Evolutionary conservation across 1,139 yeast genomes (phyloP), one percentile per base, ranked within the genome.

Genomic region (Protomyces gravidus): DNA sequence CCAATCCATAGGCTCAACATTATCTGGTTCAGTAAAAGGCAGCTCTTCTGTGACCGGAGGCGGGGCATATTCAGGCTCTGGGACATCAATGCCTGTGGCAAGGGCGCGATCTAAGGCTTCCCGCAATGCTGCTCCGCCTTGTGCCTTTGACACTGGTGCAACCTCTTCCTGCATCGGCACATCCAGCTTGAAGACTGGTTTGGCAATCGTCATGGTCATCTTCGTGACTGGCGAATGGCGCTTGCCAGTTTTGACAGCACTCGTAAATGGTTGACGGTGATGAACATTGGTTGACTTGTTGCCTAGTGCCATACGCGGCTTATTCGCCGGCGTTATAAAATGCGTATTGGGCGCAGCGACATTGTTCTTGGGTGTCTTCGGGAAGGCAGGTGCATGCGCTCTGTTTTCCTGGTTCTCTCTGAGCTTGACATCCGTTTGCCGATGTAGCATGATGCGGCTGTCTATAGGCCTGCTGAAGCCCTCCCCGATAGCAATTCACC

Each of bases 361-460:
- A 30, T 30, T 30, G 25, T 45, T 26, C 58, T 53, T 53, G 46
- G 58, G 58, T n/a, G 58, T 53, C 51, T 53, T 53, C 5, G 58
- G 58, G 21, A 53, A 53, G 17, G 23, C 42, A 11, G 42, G 42
- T 17, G 21, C 45, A 15, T 33, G 33, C 39, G 48, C 45, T n/a
- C 58, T 40, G 21, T 53, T 53, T 28, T 53, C 58, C 51, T 53
- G 50, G 50, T 53, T 27, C 28, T 36, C 51, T 36, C 58, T 30
- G 28, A 53, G 48, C 47, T 46, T 53, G 58, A 53, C 51, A n/a
- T 53, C 58, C 33, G 58, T 25, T 42, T 53, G 58, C 7, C 58
- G 25, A 11, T 53, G 58, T 5, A 53, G 23, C 58, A 53, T 53
- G 5, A 5, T 15, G 13, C 36, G 11, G 36, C 36, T 30, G 36